phyloP scores from a whole-genome alignment of 257 asterid species.

The Voacanga thouarsii region DNA sequence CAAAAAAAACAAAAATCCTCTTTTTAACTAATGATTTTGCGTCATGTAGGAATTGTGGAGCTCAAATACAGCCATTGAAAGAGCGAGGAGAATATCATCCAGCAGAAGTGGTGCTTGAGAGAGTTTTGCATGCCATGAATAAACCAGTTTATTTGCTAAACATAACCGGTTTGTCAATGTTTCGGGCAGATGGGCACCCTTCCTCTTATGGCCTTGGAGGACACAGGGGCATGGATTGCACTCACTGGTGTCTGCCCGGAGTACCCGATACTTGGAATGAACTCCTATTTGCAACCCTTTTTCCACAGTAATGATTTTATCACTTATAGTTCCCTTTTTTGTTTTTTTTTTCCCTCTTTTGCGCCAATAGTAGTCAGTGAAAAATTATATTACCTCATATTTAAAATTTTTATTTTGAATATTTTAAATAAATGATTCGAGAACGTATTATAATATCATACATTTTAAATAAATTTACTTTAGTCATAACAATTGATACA shows the following conservation, averaged over 20 bases:
- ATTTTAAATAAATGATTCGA: no score
- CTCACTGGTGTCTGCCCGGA: slow-evolving; percentile 38
- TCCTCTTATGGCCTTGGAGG: slow-evolving; percentile 20
- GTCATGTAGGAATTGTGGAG: slow-evolving; percentile 11
- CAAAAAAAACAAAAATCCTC: no score
- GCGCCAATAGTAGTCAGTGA: neutral
- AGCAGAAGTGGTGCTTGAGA: slow-evolving; percentile 23
- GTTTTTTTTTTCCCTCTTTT: neutral
- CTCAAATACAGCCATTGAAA: slow-evolving; percentile 12
- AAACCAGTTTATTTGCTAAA: slow-evolving; percentile 26
- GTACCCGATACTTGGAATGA: slow-evolving; percentile 37
- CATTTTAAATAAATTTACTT: no score
- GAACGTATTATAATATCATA: no score
- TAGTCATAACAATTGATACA: no score
- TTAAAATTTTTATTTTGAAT: neutral
- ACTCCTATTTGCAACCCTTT: slow-evolving; percentile 14
- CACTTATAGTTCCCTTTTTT: no score
- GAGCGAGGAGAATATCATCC: slow-evolving; percentile 1
- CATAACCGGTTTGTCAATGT: slow-evolving; percentile 26
- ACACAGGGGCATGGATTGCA: slow-evolving; percentile 21
- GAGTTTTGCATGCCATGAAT: slow-evolving; percentile 19
- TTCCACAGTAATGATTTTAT: neutral
- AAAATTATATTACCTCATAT: no score
- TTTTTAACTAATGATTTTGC: neutral
- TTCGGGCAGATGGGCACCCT: slow-evolving; percentile 31